Base-by-base conservation (phyloP, 2,329 filamentous ascomycete genomes). In the Ophiostoma quercus region DNA sequence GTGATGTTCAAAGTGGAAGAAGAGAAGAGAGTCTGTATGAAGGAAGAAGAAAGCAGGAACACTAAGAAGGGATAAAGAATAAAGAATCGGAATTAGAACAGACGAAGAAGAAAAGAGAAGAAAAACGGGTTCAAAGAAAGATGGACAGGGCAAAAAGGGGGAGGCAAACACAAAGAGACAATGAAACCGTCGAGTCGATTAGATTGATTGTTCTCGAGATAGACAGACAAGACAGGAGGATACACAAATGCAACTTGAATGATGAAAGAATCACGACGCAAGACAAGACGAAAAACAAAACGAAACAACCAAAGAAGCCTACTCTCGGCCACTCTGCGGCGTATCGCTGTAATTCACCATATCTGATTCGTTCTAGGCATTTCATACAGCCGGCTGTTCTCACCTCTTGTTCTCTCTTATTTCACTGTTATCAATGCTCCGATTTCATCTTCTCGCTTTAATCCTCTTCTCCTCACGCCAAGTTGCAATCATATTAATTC, bases 381-480 rank as follows among this genome's bases (percentile, higher is more conserved):
- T n/a, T 6, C 43, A n/a, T n/a, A n/a, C 43, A 47, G 5, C 43
- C 43, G 43, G 16, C 19, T 47, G 6, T 47, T 47, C 0, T 47
- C 9, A 2, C 9, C 22, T 54, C 51, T 22, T 12, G 25, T 47
- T 47, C 43, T 19, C 43, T 47, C 3, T 47, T 25, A 3, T 25
- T 57, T 11, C 8, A 2, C 22, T 57, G n/a, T 11, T 12, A 57
- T 11, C 11, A 25, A 29, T 22, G 47, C 47, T 54, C 47, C n/a
- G n/a, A n/a, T n/a, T n/a, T n/a, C n/a, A n/a, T n/a, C n/a, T n/a
- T n/a, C 47, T 22, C 47, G 25, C 25, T 29, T 29, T 57, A 57
- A 25, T 57, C 51, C 51, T 57, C 51, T 57, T 25, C 51, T 57
- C 51, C 51, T 57, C 51, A 57, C 51, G 22, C 51, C 43, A 47